Conservation (phyloP, 1,284 basidiomycete species). For the Austroboletus niveus region DNA sequence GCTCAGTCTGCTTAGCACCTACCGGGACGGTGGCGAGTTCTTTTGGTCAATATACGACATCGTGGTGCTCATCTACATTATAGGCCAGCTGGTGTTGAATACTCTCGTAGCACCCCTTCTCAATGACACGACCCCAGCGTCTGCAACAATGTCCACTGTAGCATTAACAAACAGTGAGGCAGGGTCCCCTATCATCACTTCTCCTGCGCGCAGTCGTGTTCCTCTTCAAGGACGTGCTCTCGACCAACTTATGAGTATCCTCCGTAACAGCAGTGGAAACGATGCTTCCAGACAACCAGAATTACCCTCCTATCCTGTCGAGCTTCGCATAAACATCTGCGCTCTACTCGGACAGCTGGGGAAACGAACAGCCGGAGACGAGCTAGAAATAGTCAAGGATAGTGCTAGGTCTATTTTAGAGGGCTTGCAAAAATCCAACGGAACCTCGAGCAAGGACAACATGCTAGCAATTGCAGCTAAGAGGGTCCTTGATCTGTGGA, state of each 20-base stretch:
- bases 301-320: conserved; percentile 47
- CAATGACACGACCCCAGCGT: conserved; percentile 39
- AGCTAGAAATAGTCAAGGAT: conserved; percentile 50
- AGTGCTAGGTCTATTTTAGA: conserved; percentile 51
- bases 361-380: conserved; percentile 47
- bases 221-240: conserved; percentile 51
- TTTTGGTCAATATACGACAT: neutral
- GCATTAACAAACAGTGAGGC: conserved; percentile 40
- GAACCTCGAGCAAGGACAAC: conserved; percentile 39
- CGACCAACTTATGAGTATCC: conserved; percentile 61
- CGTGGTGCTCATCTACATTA: conserved; percentile 14
- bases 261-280: conserved; percentile 50
- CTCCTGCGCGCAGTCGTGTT: conserved; percentile 39
- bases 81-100: conserved; percentile 62
- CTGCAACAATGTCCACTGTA: conserved; percentile 42
- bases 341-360: conserved; percentile 64
- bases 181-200: conserved; percentile 43
- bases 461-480: conserved; percentile 45
- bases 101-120: conserved; percentile 52
- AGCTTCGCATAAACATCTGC: conserved; percentile 73
- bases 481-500: conserved; percentile 48
- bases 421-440: conserved; percentile 37
- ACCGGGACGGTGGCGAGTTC: conserved; percentile 60
- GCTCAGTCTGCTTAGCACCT: conserved; percentile 71
- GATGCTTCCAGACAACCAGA: conserved; percentile 36